These are phyloP conservation scores for Syncephalastrum contaminatum DNA, from an alignment of 371 early-diverging fungal genomes.

Conservation along the genomic window DNA sequence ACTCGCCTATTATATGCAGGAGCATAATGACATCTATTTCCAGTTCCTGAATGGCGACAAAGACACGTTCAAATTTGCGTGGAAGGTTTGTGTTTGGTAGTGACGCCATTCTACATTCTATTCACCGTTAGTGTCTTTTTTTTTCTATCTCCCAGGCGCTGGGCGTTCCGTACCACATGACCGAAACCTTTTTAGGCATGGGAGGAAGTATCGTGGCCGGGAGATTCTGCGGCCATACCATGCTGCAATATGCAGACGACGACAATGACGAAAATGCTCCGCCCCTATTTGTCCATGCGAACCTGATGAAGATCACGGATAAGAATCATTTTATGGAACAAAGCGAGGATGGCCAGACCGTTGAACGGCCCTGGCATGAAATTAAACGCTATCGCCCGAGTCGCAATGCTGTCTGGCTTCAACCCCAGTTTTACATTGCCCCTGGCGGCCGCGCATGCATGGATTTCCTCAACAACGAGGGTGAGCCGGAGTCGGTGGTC, in stretches of 20 bases:
- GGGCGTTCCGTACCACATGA: conserved; percentile 33
- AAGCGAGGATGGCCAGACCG: not conserved
- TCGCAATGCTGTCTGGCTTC: conserved; percentile 24
- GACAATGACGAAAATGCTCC: conserved; percentile 9
- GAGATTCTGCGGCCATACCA: conserved; percentile 46
- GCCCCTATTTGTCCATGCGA: conserved; percentile 43
- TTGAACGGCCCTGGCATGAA: conserved; percentile 36
- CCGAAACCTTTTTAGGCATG: conserved; percentile 40
- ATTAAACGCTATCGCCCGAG: conserved; percentile 32
- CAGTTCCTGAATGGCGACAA: conserved; percentile 50
- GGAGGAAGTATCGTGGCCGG: conserved; percentile 28
- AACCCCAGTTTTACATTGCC: conserved; percentile 33
- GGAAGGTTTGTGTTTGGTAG: conserved; percentile 26
- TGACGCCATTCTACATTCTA: conserved; percentile 1
- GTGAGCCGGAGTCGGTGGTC: conserved; percentile 31
- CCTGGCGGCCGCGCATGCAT: conserved; percentile 39
- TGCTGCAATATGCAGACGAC: conserved; percentile 37
- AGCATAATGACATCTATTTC: conserved; percentile 38
- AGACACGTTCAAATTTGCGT: conserved; percentile 48
- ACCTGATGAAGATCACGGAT: conserved; percentile 41
- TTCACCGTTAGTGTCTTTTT: not conserved
- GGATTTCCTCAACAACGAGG: conserved; percentile 31
- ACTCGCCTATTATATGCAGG: conserved; percentile 45
- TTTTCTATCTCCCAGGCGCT: conserved; percentile 21
- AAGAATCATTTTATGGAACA: conserved; percentile 25